A percentile compares a stretch with the other conserved stretches of the same genome.
Conservation (phyloP, 106 monocot genomes). For the Dendrobium chrysotoxum region DNA sequence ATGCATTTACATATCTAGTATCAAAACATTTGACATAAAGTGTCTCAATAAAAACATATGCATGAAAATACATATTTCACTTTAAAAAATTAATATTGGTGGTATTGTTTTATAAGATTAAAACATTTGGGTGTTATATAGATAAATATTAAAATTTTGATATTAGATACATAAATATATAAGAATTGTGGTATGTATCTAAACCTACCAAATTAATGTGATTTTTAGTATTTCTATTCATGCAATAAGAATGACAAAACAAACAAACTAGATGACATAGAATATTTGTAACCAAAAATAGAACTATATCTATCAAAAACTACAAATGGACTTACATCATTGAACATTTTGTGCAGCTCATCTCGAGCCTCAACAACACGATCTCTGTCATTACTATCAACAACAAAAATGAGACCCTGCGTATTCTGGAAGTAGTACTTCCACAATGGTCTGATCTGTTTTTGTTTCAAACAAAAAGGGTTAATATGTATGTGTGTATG, state of each 20-base stretch:
- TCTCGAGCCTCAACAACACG: conserved; percentile 26
- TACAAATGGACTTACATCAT: conserved; percentile 12
- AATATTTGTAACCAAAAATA: neutral
- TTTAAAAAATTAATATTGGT: too few species aligned
- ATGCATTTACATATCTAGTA: too few species aligned
- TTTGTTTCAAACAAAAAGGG: neutral
- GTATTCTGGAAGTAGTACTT: conserved; percentile 26
- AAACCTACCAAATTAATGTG: too few species aligned
- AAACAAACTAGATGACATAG: too few species aligned
- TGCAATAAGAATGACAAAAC: neutral
- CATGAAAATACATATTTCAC: too few species aligned
- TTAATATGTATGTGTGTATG: neutral
- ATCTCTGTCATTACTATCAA: conserved; percentile 29
- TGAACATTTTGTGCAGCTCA: conserved; percentile 24
- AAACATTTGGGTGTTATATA: too few species aligned
- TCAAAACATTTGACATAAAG: too few species aligned
- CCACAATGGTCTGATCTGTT: conserved; percentile 24
- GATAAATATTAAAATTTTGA: too few species aligned
- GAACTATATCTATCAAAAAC: neutral
- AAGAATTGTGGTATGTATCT: too few species aligned
- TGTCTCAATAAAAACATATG: too few species aligned
- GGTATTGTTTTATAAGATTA: too few species aligned
- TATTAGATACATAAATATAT: too few species aligned
- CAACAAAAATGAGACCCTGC: conserved; percentile 25
- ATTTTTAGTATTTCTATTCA: neutral